These are phyloP conservation scores for Xerocomellus amylosporus DNA, from an alignment of 768 basidiomycete genomes.

Conservation along the genomic window DNA sequence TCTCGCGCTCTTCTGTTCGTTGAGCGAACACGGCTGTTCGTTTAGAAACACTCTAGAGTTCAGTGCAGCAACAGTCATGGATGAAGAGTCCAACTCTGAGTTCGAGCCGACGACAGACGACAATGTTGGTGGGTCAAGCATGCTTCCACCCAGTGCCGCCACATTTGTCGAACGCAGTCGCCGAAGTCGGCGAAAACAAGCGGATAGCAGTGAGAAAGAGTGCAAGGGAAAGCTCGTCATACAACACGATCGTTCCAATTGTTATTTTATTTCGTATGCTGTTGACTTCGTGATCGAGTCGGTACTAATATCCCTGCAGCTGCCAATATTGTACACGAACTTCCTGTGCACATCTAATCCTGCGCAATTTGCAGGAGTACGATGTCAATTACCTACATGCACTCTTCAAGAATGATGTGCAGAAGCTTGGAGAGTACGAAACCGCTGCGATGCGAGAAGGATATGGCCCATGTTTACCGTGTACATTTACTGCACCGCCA, in stretches of 20 bases:
- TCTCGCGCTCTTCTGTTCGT: neutral
- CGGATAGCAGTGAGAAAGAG: neutral
- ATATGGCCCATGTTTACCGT: neutral
- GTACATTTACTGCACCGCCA: neutral
- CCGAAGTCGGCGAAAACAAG: neutral
- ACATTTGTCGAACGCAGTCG: neutral
- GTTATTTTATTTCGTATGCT: neutral
- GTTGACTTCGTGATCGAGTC: neutral
- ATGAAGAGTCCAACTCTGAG: neutral
- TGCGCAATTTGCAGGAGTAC: conserved; percentile 6
- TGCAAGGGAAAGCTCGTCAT: neutral
- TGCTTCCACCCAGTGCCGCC: neutral
- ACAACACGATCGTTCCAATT: neutral
- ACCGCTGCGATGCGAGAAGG: neutral
- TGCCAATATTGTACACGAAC: neutral
- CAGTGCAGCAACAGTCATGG: no score
- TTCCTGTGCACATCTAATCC: neutral
- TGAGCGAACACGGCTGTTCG: neutral
- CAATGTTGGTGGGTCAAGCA: neutral
- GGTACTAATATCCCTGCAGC: neutral
- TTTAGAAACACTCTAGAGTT: neutral
- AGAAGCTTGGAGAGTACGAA: neutral
- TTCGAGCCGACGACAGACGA: neutral
- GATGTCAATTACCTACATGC: neutral
- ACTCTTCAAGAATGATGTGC: neutral